Conservation (phyloP, 257 asterid species). For the Primulina tabacum region DNA sequence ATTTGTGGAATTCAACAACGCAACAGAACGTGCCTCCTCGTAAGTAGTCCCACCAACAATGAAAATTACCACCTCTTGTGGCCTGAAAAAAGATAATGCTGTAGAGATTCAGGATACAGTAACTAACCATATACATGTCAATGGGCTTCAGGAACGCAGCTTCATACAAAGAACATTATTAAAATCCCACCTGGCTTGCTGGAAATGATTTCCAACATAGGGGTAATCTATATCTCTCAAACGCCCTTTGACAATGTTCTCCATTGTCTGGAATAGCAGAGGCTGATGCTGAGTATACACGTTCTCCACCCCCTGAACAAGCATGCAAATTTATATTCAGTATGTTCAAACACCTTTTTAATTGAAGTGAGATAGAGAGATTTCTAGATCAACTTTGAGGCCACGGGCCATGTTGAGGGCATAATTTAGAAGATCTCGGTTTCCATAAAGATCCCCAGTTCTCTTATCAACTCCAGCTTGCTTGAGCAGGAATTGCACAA, state of each 20-base stretch:
- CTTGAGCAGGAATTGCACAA: slow-evolving; percentile 89
- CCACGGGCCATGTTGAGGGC: slow-evolving; percentile 99
- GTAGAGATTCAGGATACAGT: slow-evolving; percentile 17
- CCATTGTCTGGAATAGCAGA: slow-evolving; percentile 83
- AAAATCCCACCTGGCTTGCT: slow-evolving; percentile 72
- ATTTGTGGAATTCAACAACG: slow-evolving; percentile 71
- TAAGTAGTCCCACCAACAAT: slow-evolving; percentile 94
- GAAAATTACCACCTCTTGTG: slow-evolving; percentile 91
- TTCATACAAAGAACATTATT: not conserved
- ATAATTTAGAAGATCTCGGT: slow-evolving; percentile 77
- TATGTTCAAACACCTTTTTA: slow-evolving; percentile 12
- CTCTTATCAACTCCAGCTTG: slow-evolving; percentile 95
- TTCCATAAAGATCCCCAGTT: slow-evolving; percentile 97
- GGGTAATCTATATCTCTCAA: slow-evolving; percentile 96
- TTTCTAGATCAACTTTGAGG: slow-evolving; percentile 55
- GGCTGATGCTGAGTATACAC: slow-evolving; percentile 99
- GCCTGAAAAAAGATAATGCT: slow-evolving; percentile 42
- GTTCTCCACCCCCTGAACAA: slow-evolving; percentile 87
- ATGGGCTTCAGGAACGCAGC: not conserved
- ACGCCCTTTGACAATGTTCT: slow-evolving; percentile 87
- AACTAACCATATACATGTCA: slow-evolving; percentile 1
- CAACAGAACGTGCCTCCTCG: slow-evolving; percentile 90
- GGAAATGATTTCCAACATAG: slow-evolving; percentile 89
- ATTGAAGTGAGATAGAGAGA: slow-evolving; percentile 15
- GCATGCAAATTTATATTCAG: slow-evolving; percentile 22